Conservation (phyloP, 768 basidiomycete genomes). For the Tulasnella sp. region DNA sequence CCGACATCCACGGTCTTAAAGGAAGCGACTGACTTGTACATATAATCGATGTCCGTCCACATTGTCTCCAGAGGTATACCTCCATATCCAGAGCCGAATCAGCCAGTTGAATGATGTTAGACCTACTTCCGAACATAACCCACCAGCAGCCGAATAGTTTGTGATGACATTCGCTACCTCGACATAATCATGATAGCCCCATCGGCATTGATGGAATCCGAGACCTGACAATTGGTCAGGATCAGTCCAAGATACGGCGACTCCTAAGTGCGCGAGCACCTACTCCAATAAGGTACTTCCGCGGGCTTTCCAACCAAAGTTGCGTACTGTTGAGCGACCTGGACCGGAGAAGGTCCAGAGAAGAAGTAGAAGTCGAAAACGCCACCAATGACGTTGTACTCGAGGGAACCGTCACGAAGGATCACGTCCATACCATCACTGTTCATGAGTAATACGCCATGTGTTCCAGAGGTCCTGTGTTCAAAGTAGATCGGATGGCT, state of each 20-base stretch:
- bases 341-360: slow-evolving; percentile 44
- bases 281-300: slow-evolving; percentile 65
- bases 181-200: slow-evolving; percentile 49
- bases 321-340: slow-evolving; percentile 60
- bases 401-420: slow-evolving; percentile 44
- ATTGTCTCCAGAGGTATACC: slow-evolving; percentile 64
- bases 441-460: slow-evolving; percentile 62
- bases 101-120: background rate
- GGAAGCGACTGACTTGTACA: background rate
- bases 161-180: slow-evolving; percentile 50
- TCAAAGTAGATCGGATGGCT: slow-evolving; percentile 69
- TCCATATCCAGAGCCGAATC: background rate
- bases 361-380: slow-evolving; percentile 74
- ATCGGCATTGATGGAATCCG: slow-evolving; percentile 65
- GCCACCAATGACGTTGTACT: slow-evolving; percentile 74
- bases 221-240: slow-evolving; percentile 29
- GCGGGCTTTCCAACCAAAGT: slow-evolving; percentile 58
- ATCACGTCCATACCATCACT: slow-evolving; percentile 76
- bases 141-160: slow-evolving; percentile 47
- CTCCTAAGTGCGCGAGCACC: background rate
- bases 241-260: background rate
- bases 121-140: background rate
- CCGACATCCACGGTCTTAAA: background rate
- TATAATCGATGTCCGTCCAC: slow-evolving; percentile 41
- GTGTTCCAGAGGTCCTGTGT: slow-evolving; percentile 55